Base-by-base conservation (phyloP, 805 yeast species). In the Pichia pseudocactophila region DNA sequence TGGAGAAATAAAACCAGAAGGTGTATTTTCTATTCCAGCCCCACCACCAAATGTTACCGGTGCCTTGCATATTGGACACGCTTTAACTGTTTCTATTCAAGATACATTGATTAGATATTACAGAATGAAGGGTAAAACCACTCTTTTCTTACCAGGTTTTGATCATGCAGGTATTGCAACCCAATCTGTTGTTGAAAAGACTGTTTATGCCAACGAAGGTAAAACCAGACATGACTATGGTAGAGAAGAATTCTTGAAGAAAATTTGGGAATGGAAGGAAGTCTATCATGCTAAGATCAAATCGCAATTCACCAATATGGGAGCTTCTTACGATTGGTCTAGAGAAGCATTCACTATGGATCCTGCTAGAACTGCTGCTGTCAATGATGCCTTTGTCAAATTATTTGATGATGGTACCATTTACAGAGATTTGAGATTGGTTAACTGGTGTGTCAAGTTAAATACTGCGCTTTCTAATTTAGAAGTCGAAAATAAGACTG, bases 21-120 rank as follows among this genome's bases (percentile, higher is more conserved):
- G 97, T 53, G 59, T 72, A 16, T 92, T 90, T 66, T 74, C 82
- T 49, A 86, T 92, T 56, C 97, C 97, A 32, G 92, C 96, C n/a
- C 98, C 98, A 32, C 98, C 98, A 49, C 98, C 98, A 60, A 92
- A 92, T 63, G 95, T 92, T 50, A 92, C 98, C 37, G 98, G 98
- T 68, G 97, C 97, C 37, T 74, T 92, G 53, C 98, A 92, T 65
- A 92, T 92, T 64, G 98, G 98, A 54, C 98, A 92, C 65, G 98
- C 97, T 25, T 74, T 92, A 62, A 92, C 98, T 15, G 85, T 89
- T 48, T 71, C 97, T 30, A 83, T 92, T 58, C 98, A 92, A 70
- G 98, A 92, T 64, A 65, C 97, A 20, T 75, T 92, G 59, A 80
- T 89, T 51, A 80, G 98, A 66, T 92, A 77, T 71, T 79, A 92